These are phyloP conservation scores for Massariosphaeria phaeospora DNA, from an alignment of 495 filamentous ascomycete genomes.

Conservation along the genomic window DNA sequence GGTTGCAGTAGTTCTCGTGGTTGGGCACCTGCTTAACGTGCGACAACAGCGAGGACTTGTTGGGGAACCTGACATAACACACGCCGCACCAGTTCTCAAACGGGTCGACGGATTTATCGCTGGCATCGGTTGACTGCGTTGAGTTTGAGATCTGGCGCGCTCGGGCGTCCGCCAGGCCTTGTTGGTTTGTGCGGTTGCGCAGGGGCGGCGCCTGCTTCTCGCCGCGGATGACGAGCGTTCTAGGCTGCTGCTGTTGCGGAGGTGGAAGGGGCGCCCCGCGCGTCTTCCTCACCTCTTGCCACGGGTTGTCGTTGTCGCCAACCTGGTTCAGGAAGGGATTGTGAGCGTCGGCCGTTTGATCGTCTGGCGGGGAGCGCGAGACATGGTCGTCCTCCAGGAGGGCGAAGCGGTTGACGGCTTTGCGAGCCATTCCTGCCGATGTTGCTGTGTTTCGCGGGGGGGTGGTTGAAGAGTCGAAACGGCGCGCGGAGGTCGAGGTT, in stretches of 20 bases:
- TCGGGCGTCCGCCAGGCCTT: no score
- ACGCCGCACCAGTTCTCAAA: conserved; percentile 18
- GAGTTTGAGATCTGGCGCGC: not conserved
- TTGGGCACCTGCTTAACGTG: conserved; percentile 9
- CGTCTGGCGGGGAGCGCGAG: not conserved
- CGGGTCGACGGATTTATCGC: not conserved
- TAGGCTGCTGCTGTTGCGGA: not conserved
- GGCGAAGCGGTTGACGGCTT: conserved; percentile 4
- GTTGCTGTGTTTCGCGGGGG: no score
- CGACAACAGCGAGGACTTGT: not conserved
- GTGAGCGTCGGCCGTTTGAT: not conserved
- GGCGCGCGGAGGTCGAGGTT: no score
- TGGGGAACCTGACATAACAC: not conserved
- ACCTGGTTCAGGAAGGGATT: not conserved
- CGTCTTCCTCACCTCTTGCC: conserved; percentile 7
- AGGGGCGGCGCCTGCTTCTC: not conserved
- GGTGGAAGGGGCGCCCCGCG: no score
- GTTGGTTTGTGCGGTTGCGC: not conserved
- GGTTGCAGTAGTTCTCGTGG: conserved; percentile 27
- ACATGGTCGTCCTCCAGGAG: not conserved
- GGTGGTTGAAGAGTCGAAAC: no score
- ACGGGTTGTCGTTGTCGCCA: not conserved
- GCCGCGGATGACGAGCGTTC: not conserved
- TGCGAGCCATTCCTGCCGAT: not conserved
- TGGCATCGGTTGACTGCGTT: not conserved